Evolutionary conservation across 495 filamentous ascomycete genomes (phyloP).

Genomic region (Aspergillus cavernicola): DNA sequence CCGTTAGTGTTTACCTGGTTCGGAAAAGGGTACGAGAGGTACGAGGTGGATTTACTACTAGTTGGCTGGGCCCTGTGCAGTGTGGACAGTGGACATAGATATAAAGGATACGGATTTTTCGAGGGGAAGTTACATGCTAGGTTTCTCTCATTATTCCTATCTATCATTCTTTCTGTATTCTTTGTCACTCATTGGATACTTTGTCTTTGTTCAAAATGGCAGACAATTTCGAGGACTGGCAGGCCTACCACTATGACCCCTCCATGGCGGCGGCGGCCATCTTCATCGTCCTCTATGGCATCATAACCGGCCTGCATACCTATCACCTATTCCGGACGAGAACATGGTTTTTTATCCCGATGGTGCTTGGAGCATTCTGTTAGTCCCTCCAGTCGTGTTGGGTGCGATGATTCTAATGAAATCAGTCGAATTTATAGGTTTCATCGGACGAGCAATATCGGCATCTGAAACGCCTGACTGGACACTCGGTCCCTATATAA

Average conservation of each 20-base stretch:
- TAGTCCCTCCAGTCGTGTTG: conserved; percentile 16
- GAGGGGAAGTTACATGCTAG: not conserved
- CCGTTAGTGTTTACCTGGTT: conserved; percentile 2
- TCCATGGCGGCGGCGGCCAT: conserved; percentile 45
- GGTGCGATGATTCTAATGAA: not conserved
- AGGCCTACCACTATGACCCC: conserved; percentile 48
- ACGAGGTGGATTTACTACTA: not conserved
- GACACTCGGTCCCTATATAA: conserved; percentile 39
- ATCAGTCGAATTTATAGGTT: conserved; percentile 38
- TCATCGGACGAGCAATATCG: conserved; percentile 31
- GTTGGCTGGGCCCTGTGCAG: too few species aligned
- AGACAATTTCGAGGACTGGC: conserved; percentile 11
- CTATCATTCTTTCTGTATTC: not conserved
- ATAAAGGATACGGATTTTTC: not conserved
- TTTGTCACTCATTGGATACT: not conserved
- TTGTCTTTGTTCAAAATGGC: not conserved
- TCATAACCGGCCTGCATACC: conserved; percentile 33
- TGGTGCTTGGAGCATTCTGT: conserved; percentile 51
- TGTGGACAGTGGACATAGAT: not conserved
- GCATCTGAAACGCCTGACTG: conserved; percentile 23
- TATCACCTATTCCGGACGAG: conserved; percentile 36
- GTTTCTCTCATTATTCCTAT: not conserved
- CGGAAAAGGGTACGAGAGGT: conserved; percentile 17
- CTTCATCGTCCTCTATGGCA: conserved; percentile 45
- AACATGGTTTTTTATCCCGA: conserved; percentile 52